A percentile compares a stretch with the other conserved stretches of the same genome.
phyloP scores from a whole-genome alignment of 345 rosid genomes.

The Rhodamnia argentea region DNA sequence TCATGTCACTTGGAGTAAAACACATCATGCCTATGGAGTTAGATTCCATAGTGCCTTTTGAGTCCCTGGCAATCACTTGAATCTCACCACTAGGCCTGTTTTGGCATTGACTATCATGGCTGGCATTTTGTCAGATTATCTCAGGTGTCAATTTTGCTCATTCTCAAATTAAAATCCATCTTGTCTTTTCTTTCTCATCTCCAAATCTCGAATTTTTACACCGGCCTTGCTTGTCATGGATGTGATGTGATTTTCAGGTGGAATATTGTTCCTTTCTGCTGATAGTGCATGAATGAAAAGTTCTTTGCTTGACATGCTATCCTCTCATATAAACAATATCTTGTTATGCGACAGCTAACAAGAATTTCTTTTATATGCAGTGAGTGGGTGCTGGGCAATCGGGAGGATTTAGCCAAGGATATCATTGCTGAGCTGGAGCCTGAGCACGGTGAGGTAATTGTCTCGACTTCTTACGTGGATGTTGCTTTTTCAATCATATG shows the following conservation, averaged over 20 bases:
- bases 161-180: not conserved
- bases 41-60: not conserved
- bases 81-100: not conserved
- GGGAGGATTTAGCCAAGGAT: conserved; percentile 93
- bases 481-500: not conserved
- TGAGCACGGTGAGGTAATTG: conserved; percentile 70
- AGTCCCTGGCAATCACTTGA: not conserved
- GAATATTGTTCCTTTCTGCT: not conserved
- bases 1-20: not conserved
- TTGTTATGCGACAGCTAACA: not conserved
- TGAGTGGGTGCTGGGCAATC: conserved; percentile 95
- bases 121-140: not conserved
- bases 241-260: not conserved
- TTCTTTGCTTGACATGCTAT: not conserved
- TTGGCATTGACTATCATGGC: not conserved
- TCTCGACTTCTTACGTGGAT: not conserved
- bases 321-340: not conserved
- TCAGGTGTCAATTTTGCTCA: not conserved
- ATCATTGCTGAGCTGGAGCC: conserved; percentile 60
- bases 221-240: not conserved
- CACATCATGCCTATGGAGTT: not conserved
- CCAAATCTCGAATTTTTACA: not conserved
- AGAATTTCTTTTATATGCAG: conserved; percentile 22
- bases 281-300: not conserved
- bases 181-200: not conserved